Evolutionary conservation across 495 filamentous ascomycete genomes (phyloP).

Genomic region (Aspergillus steynii): DNA sequence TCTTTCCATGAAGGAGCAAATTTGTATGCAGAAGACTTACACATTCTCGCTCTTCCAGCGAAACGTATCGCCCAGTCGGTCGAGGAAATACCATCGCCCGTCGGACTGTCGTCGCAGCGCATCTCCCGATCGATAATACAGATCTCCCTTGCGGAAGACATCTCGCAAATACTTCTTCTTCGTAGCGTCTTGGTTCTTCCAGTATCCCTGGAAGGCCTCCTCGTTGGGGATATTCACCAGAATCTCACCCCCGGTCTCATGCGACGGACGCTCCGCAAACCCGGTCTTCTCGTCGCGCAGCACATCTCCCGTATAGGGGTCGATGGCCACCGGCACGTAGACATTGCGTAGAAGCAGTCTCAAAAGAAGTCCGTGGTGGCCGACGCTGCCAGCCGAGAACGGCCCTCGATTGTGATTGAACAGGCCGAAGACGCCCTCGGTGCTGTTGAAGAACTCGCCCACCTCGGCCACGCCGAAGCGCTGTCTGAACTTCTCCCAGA

Average conservation of each 20-base stretch:
- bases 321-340: constrained; percentile 67
- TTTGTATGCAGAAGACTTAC: constrained; percentile 24
- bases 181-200: constrained; percentile 63
- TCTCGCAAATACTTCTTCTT: constrained; percentile 67
- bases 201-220: constrained; percentile 68
- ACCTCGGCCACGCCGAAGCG: constrained; percentile 61
- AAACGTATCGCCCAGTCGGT: constrained; percentile 77
- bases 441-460: constrained; percentile 66
- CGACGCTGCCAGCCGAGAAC: constrained; percentile 63
- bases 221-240: constrained; percentile 63
- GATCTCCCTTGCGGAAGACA: constrained; percentile 72
- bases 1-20: too few species aligned
- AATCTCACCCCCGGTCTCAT: constrained; percentile 73
- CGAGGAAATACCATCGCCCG: constrained; percentile 77
- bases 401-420: constrained; percentile 60
- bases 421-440: constrained; percentile 61
- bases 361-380: constrained; percentile 67
- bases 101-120: constrained; percentile 63
- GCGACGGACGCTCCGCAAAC: constrained; percentile 61
- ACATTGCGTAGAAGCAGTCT: constrained; percentile 50
- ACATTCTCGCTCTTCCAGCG: constrained; percentile 87
- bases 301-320: constrained; percentile 65
- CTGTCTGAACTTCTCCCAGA: constrained; percentile 70
- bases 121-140: constrained; percentile 76
- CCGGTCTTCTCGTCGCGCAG: constrained; percentile 64